A percentile compares a stretch with the other conserved stretches of the same genome.
These are phyloP conservation scores for Fusarium albosuccineum DNA, from an alignment of 2,329 filamentous ascomycete genomes.

Conservation along the genomic window DNA sequence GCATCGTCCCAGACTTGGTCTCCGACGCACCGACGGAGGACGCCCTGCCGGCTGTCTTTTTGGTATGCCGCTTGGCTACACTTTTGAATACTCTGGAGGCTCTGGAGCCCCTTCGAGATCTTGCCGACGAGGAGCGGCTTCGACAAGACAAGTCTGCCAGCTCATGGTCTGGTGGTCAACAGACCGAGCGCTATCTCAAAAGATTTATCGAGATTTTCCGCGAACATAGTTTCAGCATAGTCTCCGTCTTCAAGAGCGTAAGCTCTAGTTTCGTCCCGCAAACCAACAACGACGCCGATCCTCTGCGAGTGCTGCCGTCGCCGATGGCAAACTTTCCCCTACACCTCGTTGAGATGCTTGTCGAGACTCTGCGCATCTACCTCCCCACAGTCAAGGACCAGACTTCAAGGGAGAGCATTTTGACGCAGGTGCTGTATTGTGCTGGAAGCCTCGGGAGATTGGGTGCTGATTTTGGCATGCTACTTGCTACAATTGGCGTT, in stretches of 20 bases:
- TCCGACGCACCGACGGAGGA: conserved; percentile 64
- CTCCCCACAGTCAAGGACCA: conserved; percentile 86
- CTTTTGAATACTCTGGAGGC: conserved; percentile 85
- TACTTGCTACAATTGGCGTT: conserved; percentile 73
- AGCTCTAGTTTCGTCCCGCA: conserved; percentile 57
- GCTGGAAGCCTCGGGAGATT: conserved; percentile 90
- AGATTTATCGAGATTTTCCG: conserved; percentile 97
- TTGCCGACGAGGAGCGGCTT: conserved; percentile 86
- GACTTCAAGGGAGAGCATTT: conserved; percentile 83
- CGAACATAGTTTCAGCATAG: conserved; percentile 95
- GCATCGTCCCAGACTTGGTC: conserved; percentile 83
- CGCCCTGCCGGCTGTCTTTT: conserved; percentile 83
- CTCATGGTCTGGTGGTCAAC: conserved; percentile 80
- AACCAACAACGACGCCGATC: conserved; percentile 37
- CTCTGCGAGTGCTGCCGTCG: conserved; percentile 75
- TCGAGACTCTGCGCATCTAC: conserved; percentile 80
- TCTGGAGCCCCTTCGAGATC: conserved; percentile 84
- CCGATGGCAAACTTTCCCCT: conserved; percentile 87
- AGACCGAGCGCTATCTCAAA: conserved; percentile 94
- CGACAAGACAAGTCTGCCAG: conserved; percentile 59
- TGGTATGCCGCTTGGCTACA: conserved; percentile 86
- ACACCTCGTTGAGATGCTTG: conserved; percentile 84
- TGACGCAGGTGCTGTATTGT: conserved; percentile 94
- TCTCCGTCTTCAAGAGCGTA: conserved; percentile 93
- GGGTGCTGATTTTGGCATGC: conserved; percentile 92